Conservation (phyloP, 768 basidiomycete genomes). For the Suillus hirtellus region DNA sequence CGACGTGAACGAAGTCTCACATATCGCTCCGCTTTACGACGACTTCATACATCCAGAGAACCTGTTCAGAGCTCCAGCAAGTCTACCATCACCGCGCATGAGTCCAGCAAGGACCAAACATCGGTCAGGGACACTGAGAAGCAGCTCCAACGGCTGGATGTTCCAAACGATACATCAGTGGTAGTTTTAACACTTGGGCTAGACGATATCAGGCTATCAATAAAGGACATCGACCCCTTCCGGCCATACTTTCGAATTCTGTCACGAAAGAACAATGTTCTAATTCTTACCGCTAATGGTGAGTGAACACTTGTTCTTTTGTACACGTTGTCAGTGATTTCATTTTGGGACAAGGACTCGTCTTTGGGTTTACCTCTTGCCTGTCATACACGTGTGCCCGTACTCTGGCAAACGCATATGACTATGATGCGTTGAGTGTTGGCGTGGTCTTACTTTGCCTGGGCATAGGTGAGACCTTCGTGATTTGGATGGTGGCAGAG, state of each 20-base stretch:
- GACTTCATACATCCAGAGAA: conserved; percentile 33
- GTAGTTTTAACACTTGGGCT: conserved; percentile 16
- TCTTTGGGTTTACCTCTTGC: conserved; percentile 71
- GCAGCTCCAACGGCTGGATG: conserved; percentile 26
- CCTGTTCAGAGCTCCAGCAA: conserved; percentile 24
- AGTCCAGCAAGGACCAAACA: conserved; percentile 17
- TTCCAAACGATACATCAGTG: conserved; percentile 17
- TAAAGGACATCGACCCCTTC: conserved; percentile 76
- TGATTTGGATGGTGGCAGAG: not conserved
- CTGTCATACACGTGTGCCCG: conserved; percentile 75
- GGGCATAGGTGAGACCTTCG: conserved; percentile 54
- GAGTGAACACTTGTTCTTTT: not conserved
- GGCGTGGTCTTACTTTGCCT: conserved; percentile 78
- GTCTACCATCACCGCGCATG: conserved; percentile 15
- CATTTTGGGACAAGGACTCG: conserved; percentile 45
- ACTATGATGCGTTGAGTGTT: conserved; percentile 66
- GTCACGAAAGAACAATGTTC: conserved; percentile 63
- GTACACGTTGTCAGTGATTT: conserved; percentile 14
- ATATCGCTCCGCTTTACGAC: conserved; percentile 67
- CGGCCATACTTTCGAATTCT: conserved; percentile 60
- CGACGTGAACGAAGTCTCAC: conserved; percentile 77
- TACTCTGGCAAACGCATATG: conserved; percentile 62
- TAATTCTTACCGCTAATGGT: conserved; percentile 47
- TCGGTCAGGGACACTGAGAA: conserved; percentile 16
- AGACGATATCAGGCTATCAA: conserved; percentile 49